phyloP scores from a whole-genome alignment of 495 filamentous ascomycete species.

The Lophiostoma macrostomum region DNA sequence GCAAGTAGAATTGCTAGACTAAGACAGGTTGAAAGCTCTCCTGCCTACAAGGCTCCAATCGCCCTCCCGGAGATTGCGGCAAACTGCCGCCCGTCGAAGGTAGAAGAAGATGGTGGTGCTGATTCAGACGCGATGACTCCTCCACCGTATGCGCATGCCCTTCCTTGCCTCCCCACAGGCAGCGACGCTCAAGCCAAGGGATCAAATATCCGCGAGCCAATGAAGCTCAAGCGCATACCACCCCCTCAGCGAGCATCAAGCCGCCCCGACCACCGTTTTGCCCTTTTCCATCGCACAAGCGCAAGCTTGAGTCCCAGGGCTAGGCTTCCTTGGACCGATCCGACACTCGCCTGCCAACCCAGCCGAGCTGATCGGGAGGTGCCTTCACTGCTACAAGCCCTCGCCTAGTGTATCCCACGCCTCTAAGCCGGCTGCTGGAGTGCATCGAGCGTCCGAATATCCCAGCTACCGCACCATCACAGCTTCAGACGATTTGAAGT shows the following conservation, averaged over 20 bases:
- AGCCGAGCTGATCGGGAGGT: conserved; percentile 26
- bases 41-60: conserved; percentile 18
- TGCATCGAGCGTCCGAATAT: conserved; percentile 13
- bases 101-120: conserved; percentile 21
- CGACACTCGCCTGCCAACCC: conserved; percentile 15
- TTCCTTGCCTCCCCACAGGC: conserved; percentile 22
- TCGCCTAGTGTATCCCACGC: conserved; percentile 31
- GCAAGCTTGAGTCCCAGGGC: conserved; percentile 32
- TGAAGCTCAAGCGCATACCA: conserved; percentile 25
- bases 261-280: conserved; percentile 28
- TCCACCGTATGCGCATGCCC: conserved; percentile 26
- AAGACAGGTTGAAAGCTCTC: not conserved
- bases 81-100: conserved; percentile 27
- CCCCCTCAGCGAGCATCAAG: conserved; percentile 31
- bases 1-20: no score
- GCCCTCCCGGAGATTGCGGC: conserved; percentile 33
- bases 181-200: conserved; percentile 32
- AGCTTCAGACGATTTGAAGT: conserved; percentile 31
- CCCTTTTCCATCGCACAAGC: conserved; percentile 29
- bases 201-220: conserved; percentile 19
- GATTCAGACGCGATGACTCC: conserved; percentile 25
- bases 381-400: conserved; percentile 34
- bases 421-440: conserved; percentile 27
- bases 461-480: conserved; percentile 20
- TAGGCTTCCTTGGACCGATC: conserved; percentile 29